Evolutionary conservation across 23 red algal genomes (phyloP).

Genomic region (Agarophyton chilense): DNA sequence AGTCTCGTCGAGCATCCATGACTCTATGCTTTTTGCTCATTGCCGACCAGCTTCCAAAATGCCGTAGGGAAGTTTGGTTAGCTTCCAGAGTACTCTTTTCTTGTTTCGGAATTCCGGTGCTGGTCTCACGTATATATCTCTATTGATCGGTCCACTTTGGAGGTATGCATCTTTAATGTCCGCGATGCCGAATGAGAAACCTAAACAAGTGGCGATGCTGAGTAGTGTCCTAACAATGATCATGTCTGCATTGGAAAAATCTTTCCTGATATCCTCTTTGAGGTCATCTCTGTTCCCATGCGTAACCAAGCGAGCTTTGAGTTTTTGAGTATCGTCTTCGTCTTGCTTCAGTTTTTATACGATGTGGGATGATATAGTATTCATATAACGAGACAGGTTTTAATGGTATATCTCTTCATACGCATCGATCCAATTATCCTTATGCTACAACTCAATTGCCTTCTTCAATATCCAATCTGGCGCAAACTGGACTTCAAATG

Average conservation of each 20-base stretch:
- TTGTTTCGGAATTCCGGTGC: neutral
- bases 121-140: constrained; percentile 3
- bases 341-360: constrained; percentile 43
- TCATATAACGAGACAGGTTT: neutral
- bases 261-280: too few species aligned
- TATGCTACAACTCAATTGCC: neutral
- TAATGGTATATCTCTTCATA: neutral
- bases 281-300: constrained; percentile 11
- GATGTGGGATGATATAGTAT: neutral
- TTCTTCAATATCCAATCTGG: neutral
- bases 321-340: neutral
- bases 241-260: neutral
- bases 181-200: neutral
- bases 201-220: neutral
- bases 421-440: constrained; percentile 8
- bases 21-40: neutral
- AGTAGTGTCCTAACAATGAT: neutral
- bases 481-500: neutral
- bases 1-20: neutral
- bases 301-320: constrained; percentile 19
- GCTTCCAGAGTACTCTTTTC: constrained; percentile 1
- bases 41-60: constrained; percentile 24
- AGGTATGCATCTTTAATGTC: constrained; percentile 31
- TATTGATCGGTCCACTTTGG: neutral
- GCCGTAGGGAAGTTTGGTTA: constrained; percentile 25